Evolutionary conservation across 768 basidiomycete species (phyloP), one percentile per base, ranked within the genome.

Genomic region (Russula earlei): DNA sequence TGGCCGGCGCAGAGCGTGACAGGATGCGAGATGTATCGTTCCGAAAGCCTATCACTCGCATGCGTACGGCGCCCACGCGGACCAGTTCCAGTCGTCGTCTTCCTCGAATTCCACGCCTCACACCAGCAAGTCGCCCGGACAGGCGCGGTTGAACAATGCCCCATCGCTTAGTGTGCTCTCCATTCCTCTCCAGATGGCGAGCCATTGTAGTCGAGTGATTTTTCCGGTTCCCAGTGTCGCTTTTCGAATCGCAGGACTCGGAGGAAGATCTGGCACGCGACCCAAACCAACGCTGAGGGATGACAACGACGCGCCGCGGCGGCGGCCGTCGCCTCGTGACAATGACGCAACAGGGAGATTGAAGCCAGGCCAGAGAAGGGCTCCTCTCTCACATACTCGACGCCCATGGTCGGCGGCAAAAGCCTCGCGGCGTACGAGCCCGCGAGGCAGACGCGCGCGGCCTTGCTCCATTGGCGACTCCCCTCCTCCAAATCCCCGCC

Each of bases 31-130:
- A 86, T 63, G 78, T 85, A 24, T 75, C 78, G 12, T 60, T 83
- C 47, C 79, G 84, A 31, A 75, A 75, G 54, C 74, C 78, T 17
- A 64, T 75, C 36, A 63, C 74, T 19, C 75, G 81, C 27, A 72
- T 74, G 19, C 79, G 84, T 25, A 85, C 84, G 5, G 85, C 85
- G 4, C 85, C 84, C 1, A 78, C 85, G 8, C 77, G 77, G 49
- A 84, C 77, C 77, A 80, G 31, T 82, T 81, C 1, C 75, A 74
- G 22, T 73, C 75, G 0, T 81, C 84, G 11, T 84, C 83, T 5
- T 77, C 82, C 0, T 67, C 79, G 1, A 76, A 85, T 59, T 83
- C 84, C 3, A 87, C 84, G 2, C 84, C 84, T 8, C 59, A 57
- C 20, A 54, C 60, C 31, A 56, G 33, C 33, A 49, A 46, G 38